Conservation (phyloP, 2,329 filamentous ascomycete species). For the Stemphylium vesicarium region DNA sequence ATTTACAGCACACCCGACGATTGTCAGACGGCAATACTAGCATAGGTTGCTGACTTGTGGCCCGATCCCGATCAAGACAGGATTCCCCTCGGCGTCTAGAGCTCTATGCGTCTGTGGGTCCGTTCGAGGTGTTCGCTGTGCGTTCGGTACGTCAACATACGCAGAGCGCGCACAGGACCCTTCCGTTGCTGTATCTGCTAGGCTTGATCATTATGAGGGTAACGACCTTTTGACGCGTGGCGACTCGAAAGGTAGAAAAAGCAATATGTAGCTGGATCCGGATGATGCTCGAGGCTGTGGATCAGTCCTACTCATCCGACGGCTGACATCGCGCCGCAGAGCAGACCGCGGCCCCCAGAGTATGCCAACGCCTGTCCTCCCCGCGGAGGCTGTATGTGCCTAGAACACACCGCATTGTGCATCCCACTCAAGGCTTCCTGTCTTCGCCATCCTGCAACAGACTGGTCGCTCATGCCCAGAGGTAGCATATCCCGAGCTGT, state of each 20-base stretch:
- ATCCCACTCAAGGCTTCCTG: neutral
- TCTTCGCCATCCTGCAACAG: neutral
- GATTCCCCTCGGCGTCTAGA: neutral
- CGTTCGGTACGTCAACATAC: neutral
- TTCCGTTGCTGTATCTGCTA: neutral
- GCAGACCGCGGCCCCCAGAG: neutral
- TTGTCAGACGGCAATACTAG: slow-evolving; percentile 10
- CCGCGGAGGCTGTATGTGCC: neutral
- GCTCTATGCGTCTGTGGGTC: neutral
- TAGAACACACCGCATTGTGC: neutral
- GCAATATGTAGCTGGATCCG: neutral
- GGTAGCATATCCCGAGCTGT: neutral
- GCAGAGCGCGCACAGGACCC: neutral
- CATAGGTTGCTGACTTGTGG: slow-evolving; percentile 16
- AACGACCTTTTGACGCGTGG: neutral
- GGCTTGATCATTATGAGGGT: neutral
- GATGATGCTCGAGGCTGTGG: neutral
- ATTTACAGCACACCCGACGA: slow-evolving; percentile 14
- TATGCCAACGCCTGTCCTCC: neutral
- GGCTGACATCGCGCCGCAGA: no score
- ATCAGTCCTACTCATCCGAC: neutral
- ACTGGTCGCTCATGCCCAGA: neutral
- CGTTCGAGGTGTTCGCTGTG: neutral
- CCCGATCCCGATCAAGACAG: slow-evolving; percentile 12
- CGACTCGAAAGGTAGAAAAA: neutral